A percentile compares a stretch with the other conserved stretches of the same genome.
Evolutionary conservation across 1,284 basidiomycete genomes (phyloP).

Genomic region (Marasmius oreades): DNA sequence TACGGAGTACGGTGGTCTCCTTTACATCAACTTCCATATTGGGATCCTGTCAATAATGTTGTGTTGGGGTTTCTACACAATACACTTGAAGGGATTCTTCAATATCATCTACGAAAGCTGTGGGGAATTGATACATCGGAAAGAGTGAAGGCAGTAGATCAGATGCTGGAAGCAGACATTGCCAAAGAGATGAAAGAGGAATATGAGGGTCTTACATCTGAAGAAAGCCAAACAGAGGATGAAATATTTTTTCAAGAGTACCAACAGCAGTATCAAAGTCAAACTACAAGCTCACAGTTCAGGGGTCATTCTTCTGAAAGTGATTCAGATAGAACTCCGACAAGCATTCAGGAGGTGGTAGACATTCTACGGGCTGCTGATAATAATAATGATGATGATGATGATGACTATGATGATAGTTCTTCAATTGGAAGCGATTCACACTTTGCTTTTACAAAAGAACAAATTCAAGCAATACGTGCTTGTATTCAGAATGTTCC

Average conservation of each 20-base stretch:
- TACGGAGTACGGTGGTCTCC: conserved; percentile 16
- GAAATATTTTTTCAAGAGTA: too few relatives aligned
- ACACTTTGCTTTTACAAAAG: background rate
- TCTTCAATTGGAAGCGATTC: background rate
- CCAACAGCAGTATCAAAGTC: too few relatives aligned
- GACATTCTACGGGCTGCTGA: too few relatives aligned
- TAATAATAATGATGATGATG: background rate
- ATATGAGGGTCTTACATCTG: background rate
- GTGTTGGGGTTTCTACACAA: too few relatives aligned
- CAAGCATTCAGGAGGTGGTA: too few relatives aligned
- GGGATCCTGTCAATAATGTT: conserved; percentile 10
- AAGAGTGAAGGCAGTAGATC: too few relatives aligned
- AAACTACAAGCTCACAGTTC: too few relatives aligned
- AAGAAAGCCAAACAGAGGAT: background rate
- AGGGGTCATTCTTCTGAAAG: too few relatives aligned
- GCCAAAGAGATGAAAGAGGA: too few relatives aligned
- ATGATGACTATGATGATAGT: background rate
- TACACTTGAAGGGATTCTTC: too few relatives aligned
- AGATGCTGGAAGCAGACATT: too few relatives aligned
- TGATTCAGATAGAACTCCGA: too few relatives aligned
- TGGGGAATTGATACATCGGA: conserved; percentile 10
- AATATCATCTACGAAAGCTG: conserved; percentile 14
- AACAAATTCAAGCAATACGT: background rate
- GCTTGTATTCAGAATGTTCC: background rate
- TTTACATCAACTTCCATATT: conserved; percentile 12